phyloP scores from a whole-genome alignment of 1,139 yeast species.

The Spencermartinsiella ligniputridi region DNA sequence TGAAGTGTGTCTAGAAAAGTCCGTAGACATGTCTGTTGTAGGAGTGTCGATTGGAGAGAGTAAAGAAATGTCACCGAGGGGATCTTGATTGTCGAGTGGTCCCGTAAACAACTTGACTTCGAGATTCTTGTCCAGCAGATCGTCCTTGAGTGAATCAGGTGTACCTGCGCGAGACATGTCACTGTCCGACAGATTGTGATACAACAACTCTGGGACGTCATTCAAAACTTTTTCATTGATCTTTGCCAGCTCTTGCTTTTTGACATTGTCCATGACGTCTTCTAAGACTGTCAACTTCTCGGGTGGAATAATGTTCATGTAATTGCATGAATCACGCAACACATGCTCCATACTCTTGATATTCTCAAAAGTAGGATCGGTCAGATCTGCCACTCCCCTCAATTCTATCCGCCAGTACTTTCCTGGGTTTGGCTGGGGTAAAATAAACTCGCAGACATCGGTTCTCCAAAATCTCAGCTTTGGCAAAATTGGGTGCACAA shows the following conservation, averaged over 20 bases:
- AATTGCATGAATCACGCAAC: slow-evolving; percentile 19
- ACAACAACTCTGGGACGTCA: not conserved
- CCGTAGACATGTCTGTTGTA: not conserved
- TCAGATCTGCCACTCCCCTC: not conserved
- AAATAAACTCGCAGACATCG: slow-evolving; percentile 48
- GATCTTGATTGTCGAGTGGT: not conserved
- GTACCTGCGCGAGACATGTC: not conserved
- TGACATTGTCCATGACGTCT: not conserved
- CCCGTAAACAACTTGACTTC: too few relatives aligned
- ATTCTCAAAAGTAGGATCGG: slow-evolving; percentile 10
- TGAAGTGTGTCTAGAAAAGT: not conserved
- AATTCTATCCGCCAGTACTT: slow-evolving; percentile 65
- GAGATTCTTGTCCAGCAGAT: too few relatives aligned
- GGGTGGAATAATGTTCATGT: slow-evolving; percentile 12
- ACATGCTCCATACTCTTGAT: slow-evolving; percentile 19
- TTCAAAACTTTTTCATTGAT: not conserved
- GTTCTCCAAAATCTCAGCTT: slow-evolving; percentile 54
- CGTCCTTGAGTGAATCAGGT: not conserved
- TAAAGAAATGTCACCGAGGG: not conserved
- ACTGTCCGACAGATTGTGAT: not conserved
- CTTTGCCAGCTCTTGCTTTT: not conserved
- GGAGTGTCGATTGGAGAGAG: not conserved
- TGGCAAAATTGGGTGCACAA: slow-evolving; percentile 64
- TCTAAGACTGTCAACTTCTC: not conserved
- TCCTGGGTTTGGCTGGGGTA: slow-evolving; percentile 67